Evolutionary conservation across 129 eudicot species (phyloP), one percentile per base, ranked within the genome.

Genomic region (Flaveria robusta): DNA sequence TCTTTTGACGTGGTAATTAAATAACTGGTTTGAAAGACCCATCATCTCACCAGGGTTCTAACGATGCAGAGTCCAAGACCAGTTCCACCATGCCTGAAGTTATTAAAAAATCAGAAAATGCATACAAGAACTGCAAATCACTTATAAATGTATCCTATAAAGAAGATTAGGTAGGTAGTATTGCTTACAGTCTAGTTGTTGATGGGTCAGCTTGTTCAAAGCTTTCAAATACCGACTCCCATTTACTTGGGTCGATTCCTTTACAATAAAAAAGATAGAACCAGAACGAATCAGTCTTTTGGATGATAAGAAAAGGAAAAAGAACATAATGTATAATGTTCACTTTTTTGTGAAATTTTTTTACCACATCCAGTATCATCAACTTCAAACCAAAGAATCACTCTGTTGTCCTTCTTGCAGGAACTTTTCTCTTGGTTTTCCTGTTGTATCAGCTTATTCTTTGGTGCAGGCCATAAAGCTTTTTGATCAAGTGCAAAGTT

Each of bases 191-290:
- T 71, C 98, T 85, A 64, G 98, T 94, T 4, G 98, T 94, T 65
- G 98, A 94, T 5, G 97, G 96, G 81, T 94, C 98, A 66, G 98
- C 98, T 83, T 94, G 98, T 80, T 91, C 98, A 76, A 94, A 94
- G 82, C 98, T 94, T 83, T 94, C 98, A 76, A 81, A 76, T 60
- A 74, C 85, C 0, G 85, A 74, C 72, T 81, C 85, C 85, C 85
- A 81, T 69, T 81, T 81, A 72, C 85, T 81, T 50, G 81, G 81
- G 75, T 81, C 85, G 3, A 81, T 81, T 64, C 85, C 98, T 94
- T 70, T 9, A 18, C 72, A 62, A 22, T 46, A 22, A 49, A 55
- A 55, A 58, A 51, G 15, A 11, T 15, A 52, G 27, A 63, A 27
- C 59, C 60, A 74, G 15, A 47, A 47, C 9, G 2, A 18, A 5